Base-by-base conservation (phyloP, 2,329 filamentous ascomycete genomes). In the Lomentospora prolificans region DNA sequence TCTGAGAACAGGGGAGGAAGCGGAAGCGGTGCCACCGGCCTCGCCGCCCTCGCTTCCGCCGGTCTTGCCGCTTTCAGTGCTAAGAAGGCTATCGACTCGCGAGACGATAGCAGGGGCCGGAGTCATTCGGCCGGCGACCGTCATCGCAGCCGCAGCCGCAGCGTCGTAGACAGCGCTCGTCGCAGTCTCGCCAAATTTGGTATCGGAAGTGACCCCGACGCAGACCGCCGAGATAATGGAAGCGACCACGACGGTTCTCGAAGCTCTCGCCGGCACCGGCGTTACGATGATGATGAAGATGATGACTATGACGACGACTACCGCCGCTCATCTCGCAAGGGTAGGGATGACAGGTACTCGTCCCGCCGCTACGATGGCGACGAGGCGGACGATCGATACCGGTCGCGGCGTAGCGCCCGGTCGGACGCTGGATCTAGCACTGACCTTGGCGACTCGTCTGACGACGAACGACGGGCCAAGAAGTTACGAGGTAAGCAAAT, bases 401-500 rank as follows among this genome's bases (percentile, higher is more conserved):
- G 72, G 52, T 33, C 69, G 71, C 55, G 67, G 72, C 61, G 65
- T 67, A 53, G 69, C 53, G 67, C 70, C 64, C 69, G 71, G 61
- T 75, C 74, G 31, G 70, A 69, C 52, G 79, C 78, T 51, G 71
- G 69, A 50, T 81, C 77, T 14, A 78, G 75, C 31, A 77, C 76
- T 19, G 78, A 82, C 62, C 65, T 82, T 51, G 79, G 79, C 52
- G 78, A 82, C 67, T 82, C 80, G 59, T 75, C 78, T 17, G 77
- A 79, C 22, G 80, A 83, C 60, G 73, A 75, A 65, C 80, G 73
- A 66, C 71, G 70, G 59, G 72, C 72, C 36, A 76, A 72, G 66
- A 81, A 79, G 66, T 79, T 82, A 73, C 78, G 72, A 79, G 78
- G 79, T 80, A 82, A 82, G 75, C 79, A 81, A 72, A 62, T 81